Conservation (phyloP, 1,284 basidiomycete genomes). For the Blastosporella zonata region DNA sequence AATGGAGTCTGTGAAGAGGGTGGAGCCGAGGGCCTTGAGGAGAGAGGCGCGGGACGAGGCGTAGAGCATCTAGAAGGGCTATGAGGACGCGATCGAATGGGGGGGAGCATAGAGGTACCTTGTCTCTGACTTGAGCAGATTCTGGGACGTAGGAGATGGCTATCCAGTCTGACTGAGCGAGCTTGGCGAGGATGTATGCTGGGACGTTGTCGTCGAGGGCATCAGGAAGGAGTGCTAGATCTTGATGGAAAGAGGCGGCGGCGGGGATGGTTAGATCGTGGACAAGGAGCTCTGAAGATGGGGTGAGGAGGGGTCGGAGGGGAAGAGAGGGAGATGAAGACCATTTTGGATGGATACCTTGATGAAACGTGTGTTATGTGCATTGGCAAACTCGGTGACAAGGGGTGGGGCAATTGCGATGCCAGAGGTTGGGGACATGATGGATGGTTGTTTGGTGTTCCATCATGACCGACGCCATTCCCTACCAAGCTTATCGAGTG, state of each 20-base stretch:
- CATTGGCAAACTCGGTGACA: conserved; percentile 50
- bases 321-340: conserved; percentile 34
- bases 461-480: conserved; percentile 36
- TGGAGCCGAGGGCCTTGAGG: conserved; percentile 73
- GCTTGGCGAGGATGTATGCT: conserved; percentile 68
- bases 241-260: conserved; percentile 52
- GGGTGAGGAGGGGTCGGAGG: conserved; percentile 22
- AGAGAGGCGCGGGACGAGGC: conserved; percentile 80
- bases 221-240: conserved; percentile 53
- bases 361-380: conserved; percentile 63
- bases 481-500: conserved; percentile 75
- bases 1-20: conserved; percentile 73
- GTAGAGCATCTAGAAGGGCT: conserved; percentile 82
- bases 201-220: conserved; percentile 59
- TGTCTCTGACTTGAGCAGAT: conserved; percentile 69
- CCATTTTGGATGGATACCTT: conserved; percentile 74
- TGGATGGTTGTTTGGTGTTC: conserved; percentile 10
- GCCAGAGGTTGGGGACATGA: conserved; percentile 71
- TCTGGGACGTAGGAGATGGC: conserved; percentile 77
- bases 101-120: conserved; percentile 41
- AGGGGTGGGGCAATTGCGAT: conserved; percentile 57
- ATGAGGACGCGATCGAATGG: conserved; percentile 4
- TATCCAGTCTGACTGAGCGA: conserved; percentile 65
- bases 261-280: conserved; percentile 48
- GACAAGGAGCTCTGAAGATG: conserved; percentile 60